Conservation (phyloP, 306 rosid species). For the Boehmeria nivea region DNA sequence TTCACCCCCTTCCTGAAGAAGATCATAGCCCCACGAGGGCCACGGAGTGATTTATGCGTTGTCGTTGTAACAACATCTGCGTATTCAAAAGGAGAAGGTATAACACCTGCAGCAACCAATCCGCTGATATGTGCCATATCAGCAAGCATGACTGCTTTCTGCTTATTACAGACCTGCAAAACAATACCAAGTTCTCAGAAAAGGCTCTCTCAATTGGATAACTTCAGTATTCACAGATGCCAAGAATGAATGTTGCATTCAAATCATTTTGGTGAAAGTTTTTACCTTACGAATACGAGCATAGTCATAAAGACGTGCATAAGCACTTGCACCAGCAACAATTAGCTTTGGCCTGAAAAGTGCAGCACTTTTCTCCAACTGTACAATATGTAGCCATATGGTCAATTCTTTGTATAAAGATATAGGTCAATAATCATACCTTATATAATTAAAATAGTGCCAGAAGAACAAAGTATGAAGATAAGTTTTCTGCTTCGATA, state of each 20-base stretch:
- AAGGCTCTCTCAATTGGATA: not conserved
- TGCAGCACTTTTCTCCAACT: conserved; percentile 42
- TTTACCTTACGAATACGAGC: conserved; percentile 41
- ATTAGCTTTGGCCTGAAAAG: conserved; percentile 42
- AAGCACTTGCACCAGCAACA: conserved; percentile 54
- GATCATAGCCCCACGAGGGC: conserved; percentile 98
- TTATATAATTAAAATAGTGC: too few relatives aligned
- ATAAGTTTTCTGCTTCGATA: conserved; percentile 2
- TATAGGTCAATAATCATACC: too few relatives aligned
- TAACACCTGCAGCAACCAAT: conserved; percentile 45
- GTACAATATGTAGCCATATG: too few relatives aligned
- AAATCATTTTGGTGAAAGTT: not conserved
- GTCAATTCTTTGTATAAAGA: too few relatives aligned
- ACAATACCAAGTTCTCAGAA: conserved; percentile 1
- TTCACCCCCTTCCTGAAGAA: conserved; percentile 87
- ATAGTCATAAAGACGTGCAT: conserved; percentile 42
- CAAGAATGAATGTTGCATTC: not conserved
- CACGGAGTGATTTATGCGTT: conserved; percentile 92
- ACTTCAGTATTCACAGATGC: not conserved
- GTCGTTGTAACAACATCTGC: conserved; percentile 83
- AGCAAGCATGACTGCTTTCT: conserved; percentile 44
- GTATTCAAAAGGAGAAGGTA: conserved; percentile 45
- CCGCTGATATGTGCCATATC: conserved; percentile 52
- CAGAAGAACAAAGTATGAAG: too few relatives aligned
- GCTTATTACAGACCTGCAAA: conserved; percentile 42